phyloP scores from a whole-genome alignment of 2,329 filamentous ascomycete species.

The Ophiostoma novo-ulmi region DNA sequence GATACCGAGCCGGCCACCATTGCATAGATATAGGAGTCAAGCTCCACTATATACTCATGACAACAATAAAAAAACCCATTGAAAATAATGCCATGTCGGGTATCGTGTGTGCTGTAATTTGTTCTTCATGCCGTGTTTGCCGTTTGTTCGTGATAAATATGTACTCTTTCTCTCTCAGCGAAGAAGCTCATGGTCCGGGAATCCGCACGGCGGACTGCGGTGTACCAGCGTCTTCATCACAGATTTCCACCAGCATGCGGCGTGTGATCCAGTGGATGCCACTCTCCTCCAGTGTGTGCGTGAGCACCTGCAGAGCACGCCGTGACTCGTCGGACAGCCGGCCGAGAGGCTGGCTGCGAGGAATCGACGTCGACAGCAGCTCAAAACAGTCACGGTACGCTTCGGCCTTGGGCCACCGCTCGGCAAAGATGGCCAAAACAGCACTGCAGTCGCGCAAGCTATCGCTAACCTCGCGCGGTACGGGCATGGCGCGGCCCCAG shows the following conservation, averaged over 20 bases:
- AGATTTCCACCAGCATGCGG: slow-evolving; percentile 21
- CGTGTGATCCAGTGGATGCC: slow-evolving; percentile 18
- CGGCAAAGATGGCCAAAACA: slow-evolving; percentile 36
- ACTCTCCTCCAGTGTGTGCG: slow-evolving; percentile 7
- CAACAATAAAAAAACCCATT: background rate
- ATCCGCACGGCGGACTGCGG: background rate
- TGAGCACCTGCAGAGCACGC: background rate
- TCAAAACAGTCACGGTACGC: slow-evolving; percentile 37
- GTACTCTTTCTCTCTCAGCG: background rate
- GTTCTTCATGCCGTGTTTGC: background rate
- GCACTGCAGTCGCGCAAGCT: slow-evolving; percentile 36
- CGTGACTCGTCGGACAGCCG: slow-evolving; percentile 3
- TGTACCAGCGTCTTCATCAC: background rate
- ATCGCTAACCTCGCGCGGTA: slow-evolving; percentile 26
- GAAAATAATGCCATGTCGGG: background rate
- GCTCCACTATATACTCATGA: background rate
- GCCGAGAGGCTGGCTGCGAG: slow-evolving; percentile 18
- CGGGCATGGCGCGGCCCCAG: slow-evolving; percentile 17
- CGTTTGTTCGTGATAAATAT: background rate
- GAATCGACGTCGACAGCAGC: slow-evolving; percentile 28
- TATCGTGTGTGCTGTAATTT: background rate
- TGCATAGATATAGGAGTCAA: background rate
- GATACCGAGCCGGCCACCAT: slow-evolving; percentile 2
- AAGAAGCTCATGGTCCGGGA: background rate
- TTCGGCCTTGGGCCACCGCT: slow-evolving; percentile 36